Evolutionary conservation across 2,329 filamentous ascomycete species (phyloP), one percentile per base, ranked within the genome.

Genomic region (Fusarium tricinctum): DNA sequence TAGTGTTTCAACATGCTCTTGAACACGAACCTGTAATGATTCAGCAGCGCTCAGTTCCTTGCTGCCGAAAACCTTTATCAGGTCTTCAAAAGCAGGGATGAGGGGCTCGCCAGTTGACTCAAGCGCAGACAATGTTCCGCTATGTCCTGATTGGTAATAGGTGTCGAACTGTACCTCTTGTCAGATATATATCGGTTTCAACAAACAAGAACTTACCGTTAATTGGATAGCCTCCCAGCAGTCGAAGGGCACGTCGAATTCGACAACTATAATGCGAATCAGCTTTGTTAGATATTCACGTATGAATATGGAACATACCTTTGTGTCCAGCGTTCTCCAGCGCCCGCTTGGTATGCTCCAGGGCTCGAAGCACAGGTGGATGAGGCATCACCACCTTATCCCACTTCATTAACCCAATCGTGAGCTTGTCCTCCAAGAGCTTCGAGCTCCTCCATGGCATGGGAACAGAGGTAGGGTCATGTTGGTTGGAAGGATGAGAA

Each of bases 341-440:
- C 6, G 14, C 38, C n/a, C n/a, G 23, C 14, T 30, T 55, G 0
- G 58, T 63, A 10, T 63, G 38, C 6, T 52, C 43, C 2, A 66
- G 9, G 2, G 47, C 63, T 10, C 63, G 46, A 6, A 56, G 13
- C 1, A 66, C 54, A 5, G 63, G 54, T 1, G 59, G 60, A 38
- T 64, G 63, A 10, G 59, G 60, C 46, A 52, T 56, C 8, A 64
- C 55, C 1, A 66, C 60, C 1, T 54, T 40, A 26, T 66, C 63
- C 49, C 49, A 56, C 32, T 46, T 49, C 58, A 66, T 54, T 6
- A 66, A 8, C 9, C 55, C 60, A 8, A 66, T 22, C 0, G 35
- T 28, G 3, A 64, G 30, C 9, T 64, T 60, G 3, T 20, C 26
- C 2, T 17, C 7, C 8, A 15, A n/a, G 5, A 9, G 17, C 2